These are phyloP conservation scores for Tuber indicum DNA, from an alignment of 495 filamentous ascomycete species.

Conservation along the genomic window DNA sequence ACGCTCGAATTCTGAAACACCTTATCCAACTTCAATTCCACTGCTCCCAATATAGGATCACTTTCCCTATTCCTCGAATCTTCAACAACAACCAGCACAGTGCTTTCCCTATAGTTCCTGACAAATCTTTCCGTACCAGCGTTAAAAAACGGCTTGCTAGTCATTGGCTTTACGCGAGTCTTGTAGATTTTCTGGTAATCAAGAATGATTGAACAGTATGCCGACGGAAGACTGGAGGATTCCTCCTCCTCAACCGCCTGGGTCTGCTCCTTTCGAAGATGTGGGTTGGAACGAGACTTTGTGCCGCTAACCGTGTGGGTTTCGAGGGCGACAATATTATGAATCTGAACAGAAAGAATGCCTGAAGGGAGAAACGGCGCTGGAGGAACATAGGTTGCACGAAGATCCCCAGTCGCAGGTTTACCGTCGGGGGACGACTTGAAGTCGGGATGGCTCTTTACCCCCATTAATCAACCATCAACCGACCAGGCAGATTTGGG, in stretches of 20 bases:
- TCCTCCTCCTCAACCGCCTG: constrained; percentile 55
- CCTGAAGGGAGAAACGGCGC: constrained; percentile 53
- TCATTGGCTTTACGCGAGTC: constrained; percentile 69
- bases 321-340: constrained; percentile 65
- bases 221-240: constrained; percentile 55
- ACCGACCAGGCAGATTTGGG: background rate
- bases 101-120: constrained; percentile 58
- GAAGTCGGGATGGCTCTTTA: constrained; percentile 13
- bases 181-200: constrained; percentile 65
- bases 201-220: constrained; percentile 64
- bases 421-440: constrained; percentile 35
- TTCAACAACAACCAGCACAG: constrained; percentile 59
- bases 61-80: constrained; percentile 60
- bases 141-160: constrained; percentile 70
- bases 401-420: constrained; percentile 53
- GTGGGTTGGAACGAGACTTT: constrained; percentile 15
- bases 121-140: constrained; percentile 66
- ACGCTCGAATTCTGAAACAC: constrained; percentile 55
- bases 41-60: constrained; percentile 60
- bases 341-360: constrained; percentile 62
- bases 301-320: constrained; percentile 47
- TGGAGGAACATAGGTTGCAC: constrained; percentile 50
- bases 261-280: constrained; percentile 34
- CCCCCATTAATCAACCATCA: background rate
- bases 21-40: constrained; percentile 56